A percentile compares a stretch with the other conserved stretches of the same genome.
Conservation (phyloP, 169 alveolate genomes). For the Plasmodium blacklocki region DNA sequence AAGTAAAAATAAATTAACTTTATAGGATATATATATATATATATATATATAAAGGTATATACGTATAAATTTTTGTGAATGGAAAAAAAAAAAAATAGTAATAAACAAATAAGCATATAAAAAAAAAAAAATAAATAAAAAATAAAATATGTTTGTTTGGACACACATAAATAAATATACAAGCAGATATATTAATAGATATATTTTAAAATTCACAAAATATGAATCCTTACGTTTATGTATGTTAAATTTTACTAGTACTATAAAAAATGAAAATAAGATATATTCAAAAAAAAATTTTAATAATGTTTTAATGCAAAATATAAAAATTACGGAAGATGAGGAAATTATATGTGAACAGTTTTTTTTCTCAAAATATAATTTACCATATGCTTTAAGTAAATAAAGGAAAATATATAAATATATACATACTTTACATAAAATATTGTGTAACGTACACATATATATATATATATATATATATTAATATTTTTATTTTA, state of each 20-base stretch:
- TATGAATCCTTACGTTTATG: slow-evolving; percentile 1
- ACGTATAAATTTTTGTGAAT: background rate
- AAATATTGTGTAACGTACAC: background rate
- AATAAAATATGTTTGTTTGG: slow-evolving; percentile 47
- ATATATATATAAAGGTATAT: no score
- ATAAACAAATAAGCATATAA: background rate
- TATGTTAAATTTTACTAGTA: slow-evolving; percentile 17
- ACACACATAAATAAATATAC: slow-evolving; percentile 17
- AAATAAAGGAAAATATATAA: background rate
- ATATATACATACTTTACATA: background rate
- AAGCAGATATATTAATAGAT: slow-evolving; percentile 5
- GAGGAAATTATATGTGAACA: slow-evolving; percentile 33
- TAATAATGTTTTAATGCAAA: slow-evolving; percentile 69
- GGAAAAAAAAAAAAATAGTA: slow-evolving; percentile 3
- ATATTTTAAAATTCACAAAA: slow-evolving; percentile 2
- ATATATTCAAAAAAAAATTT: slow-evolving; percentile 49
- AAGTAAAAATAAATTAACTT: no score
- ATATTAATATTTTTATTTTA: background rate
- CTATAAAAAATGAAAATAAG: slow-evolving; percentile 36
- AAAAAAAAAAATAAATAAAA: background rate
- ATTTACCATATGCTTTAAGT: slow-evolving; percentile 53
- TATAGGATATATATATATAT: no score
- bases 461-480: background rate
- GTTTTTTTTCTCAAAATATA: slow-evolving; percentile 36
- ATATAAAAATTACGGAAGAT: slow-evolving; percentile 49